A percentile compares a stretch with the other conserved stretches of the same genome.
phyloP scores from a whole-genome alignment of 768 basidiomycete species.

The Neoboletus subvelutipes region DNA sequence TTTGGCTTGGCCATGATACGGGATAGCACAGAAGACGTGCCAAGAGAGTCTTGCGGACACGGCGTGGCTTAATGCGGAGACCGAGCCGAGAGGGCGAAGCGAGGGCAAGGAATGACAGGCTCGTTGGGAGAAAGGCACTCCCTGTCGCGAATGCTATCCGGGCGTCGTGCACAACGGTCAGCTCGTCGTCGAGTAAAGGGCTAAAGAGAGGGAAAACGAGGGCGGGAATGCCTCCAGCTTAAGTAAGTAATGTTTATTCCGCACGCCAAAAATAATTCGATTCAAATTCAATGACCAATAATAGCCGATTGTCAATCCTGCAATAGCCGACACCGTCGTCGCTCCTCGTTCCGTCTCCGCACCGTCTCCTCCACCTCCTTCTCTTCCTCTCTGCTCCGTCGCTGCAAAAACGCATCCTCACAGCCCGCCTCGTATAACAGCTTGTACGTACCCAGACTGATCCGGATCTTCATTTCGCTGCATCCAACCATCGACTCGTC shows the following conservation, averaged over 20 bases:
- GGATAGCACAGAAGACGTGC: slow-evolving; percentile 37
- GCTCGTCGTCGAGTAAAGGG: slow-evolving; percentile 8
- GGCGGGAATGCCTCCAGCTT: slow-evolving; percentile 19
- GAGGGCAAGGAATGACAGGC: neutral
- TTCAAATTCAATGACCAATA: neutral
- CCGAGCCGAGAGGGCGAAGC: slow-evolving; percentile 6
- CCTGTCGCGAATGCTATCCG: neutral
- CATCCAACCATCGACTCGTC: slow-evolving; percentile 27
- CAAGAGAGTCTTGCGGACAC: slow-evolving; percentile 35
- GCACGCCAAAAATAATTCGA: slow-evolving; percentile 18
- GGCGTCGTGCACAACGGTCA: slow-evolving; percentile 3
- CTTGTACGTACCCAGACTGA: slow-evolving; percentile 62
- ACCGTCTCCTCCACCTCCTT: slow-evolving; percentile 39
- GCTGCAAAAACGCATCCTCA: slow-evolving; percentile 55
- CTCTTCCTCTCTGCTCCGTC: slow-evolving; percentile 35
- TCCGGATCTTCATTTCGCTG: slow-evolving; percentile 43
- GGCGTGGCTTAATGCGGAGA: slow-evolving; percentile 33
- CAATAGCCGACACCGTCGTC: slow-evolving; percentile 44
- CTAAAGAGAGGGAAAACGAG: slow-evolving; percentile 1
- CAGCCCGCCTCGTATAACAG: slow-evolving; percentile 63
- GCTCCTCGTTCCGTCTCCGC: slow-evolving; percentile 53
- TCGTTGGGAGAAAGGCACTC: neutral
- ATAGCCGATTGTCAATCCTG: slow-evolving; percentile 17
- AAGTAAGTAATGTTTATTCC: slow-evolving; percentile 28
- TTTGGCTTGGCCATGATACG: slow-evolving; percentile 56